A percentile compares a stretch with the other conserved stretches of the same genome.
Conservation (phyloP, 1,284 basidiomycete genomes). For the Retiboletus flavoniger region DNA sequence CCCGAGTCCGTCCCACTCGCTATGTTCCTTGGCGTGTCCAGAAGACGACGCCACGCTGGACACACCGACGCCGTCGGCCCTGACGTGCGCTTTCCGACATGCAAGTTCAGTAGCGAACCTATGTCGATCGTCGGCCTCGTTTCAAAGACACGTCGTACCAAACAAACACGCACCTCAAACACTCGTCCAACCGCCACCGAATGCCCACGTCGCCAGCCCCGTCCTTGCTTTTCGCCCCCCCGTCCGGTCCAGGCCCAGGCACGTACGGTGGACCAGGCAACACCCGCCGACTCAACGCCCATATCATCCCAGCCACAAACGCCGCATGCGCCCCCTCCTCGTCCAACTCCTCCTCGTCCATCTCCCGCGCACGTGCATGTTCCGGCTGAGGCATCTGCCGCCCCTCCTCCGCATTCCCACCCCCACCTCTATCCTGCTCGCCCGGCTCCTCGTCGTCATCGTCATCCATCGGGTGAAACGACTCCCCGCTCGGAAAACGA, state of each 20-base stretch:
- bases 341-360: constrained; percentile 46
- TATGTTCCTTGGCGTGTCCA: constrained; percentile 20
- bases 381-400: constrained; percentile 25
- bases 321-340: constrained; percentile 76
- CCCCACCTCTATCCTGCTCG: neutral
- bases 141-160: neutral
- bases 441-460: constrained; percentile 23
- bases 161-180: constrained; percentile 51
- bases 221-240: constrained; percentile 40
- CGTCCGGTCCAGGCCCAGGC: constrained; percentile 42
- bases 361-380: constrained; percentile 21
- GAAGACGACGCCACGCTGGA: constrained; percentile 13
- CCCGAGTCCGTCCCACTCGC: constrained; percentile 62
- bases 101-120: constrained; percentile 78
- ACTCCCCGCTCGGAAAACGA: constrained; percentile 26
- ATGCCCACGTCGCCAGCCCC: constrained; percentile 50
- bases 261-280: constrained; percentile 70
- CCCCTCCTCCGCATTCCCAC: constrained; percentile 17
- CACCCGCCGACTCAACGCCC: constrained; percentile 62
- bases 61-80: neutral
- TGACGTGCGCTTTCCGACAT: constrained; percentile 55
- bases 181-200: constrained; percentile 74
- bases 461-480: constrained; percentile 35
- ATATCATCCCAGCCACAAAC: constrained; percentile 80
- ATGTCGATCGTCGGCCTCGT: neutral